Evolutionary conservation across 805 yeast species (phyloP), one percentile per base, ranked within the genome.

Genomic region (Schizosaccharomyces lindneri): DNA sequence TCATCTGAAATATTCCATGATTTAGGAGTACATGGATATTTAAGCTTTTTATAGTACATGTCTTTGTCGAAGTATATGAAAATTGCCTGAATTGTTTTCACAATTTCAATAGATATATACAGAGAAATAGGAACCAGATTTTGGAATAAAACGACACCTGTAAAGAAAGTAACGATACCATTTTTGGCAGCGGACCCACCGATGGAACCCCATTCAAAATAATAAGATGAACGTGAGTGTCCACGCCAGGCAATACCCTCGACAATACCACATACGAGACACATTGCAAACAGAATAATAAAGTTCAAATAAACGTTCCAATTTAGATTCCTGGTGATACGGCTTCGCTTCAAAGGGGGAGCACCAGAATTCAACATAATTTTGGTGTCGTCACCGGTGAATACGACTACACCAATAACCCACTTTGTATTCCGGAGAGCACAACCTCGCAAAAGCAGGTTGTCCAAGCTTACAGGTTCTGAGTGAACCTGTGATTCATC

Each of bases 1-100:
- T 85, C 94, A 71, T 85, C 94, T 5, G 88, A 82, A 57, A 85
- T 82, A 64, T 81, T 81, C 94, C 94, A 85, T 0, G 89, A 79
- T 66, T 84, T 84, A 2, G 94, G 90, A 1, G 81, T 77, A 70
- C 90, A 84, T 0, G 90, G 88, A 67, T 79, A 83, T 70, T 85
- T 88, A 59, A 83, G 72, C 62, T 71, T 76, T 61, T 77, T 81
- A 66, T 84, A 82, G 68, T 85, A 85, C 83, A 85, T 81, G 63
- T 78, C 75, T 32, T 76, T 72, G 69, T 85, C 94, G 1, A 84
- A 77, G 69, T 78, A 83, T 65, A 85, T 85, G 72, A 84, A 84
- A 65, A 75, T 82, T 0, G 89, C 90, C 68, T 85, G 89, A 21
- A 79, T 72, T 0, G 90, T 83, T 67, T 85, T 84, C 71, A 85